Conservation (phyloP, 805 yeast genomes). For the Candida xiaguanensis region DNA sequence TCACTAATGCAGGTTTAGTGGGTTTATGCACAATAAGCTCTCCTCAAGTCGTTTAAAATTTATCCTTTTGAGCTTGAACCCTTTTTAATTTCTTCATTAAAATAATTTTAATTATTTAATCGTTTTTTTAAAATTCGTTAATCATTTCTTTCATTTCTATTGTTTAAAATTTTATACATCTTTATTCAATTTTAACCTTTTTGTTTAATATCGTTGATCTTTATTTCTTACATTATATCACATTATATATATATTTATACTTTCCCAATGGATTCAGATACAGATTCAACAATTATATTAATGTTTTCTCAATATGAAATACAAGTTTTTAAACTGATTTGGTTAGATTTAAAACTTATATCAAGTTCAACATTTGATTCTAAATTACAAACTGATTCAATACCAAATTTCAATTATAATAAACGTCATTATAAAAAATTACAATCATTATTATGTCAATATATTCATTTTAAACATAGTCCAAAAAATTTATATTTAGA, state of each 20-base stretch:
- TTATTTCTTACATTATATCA: neutral
- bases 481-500: neutral
- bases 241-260: neutral
- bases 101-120: too few relatives aligned
- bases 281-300: neutral
- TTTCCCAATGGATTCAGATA: neutral
- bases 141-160: too few relatives aligned
- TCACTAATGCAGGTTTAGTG: too few relatives aligned
- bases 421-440: neutral
- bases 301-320: conserved; percentile 8
- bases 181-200: neutral
- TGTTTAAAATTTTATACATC: neutral
- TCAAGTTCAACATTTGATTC: neutral
- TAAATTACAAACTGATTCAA: neutral
- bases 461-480: neutral
- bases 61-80: too few relatives aligned
- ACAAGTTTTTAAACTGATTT: neutral
- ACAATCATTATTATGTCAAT: neutral
- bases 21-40: too few relatives aligned
- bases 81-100: too few relatives aligned
- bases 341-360: conserved; percentile 1
- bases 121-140: too few relatives aligned
- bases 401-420: conserved; percentile 1
- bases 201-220: neutral
- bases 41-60: too few relatives aligned